Percentiles rank a stretch among this genome's conserved stretches.
phyloP scores from a whole-genome alignment of 2,329 filamentous ascomycete species.

The Seiridium unicorne region DNA sequence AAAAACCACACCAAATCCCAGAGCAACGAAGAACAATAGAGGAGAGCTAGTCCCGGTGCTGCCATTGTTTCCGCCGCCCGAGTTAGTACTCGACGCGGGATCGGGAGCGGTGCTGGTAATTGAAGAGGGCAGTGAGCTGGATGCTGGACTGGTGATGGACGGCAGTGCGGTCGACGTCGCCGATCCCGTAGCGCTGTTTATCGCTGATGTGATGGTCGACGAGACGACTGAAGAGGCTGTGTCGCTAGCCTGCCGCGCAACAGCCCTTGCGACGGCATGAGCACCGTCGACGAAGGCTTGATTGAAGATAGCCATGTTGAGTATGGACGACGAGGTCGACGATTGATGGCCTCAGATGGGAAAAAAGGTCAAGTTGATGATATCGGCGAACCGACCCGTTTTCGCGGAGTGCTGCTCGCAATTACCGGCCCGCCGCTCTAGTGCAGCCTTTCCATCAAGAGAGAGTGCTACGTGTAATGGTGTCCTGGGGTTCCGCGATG shows the following conservation, averaged over 20 bases:
- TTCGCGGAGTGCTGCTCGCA: conserved; percentile 4
- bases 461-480: background rate
- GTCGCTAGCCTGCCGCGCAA: conserved; percentile 25
- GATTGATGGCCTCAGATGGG: background rate
- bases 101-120: conserved; percentile 11
- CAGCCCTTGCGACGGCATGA: conserved; percentile 33
- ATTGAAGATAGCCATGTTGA: conserved; percentile 35
- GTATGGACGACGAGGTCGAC: conserved; percentile 3
- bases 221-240: conserved; percentile 7
- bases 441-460: background rate
- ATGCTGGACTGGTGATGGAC: conserved; percentile 5
- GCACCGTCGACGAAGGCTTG: conserved; percentile 34
- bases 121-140: background rate
- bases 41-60: conserved; percentile 65
- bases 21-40: conserved; percentile 86
- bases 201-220: conserved; percentile 8
- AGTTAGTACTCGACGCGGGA: conserved; percentile 16
- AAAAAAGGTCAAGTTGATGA: background rate
- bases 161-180: background rate
- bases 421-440: conserved; percentile 3
- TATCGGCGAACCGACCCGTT: conserved; percentile 7
- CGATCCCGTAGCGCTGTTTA: background rate
- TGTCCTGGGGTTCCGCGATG: background rate
- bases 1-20: conserved; percentile 97
- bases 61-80: conserved; percentile 25